A percentile compares a stretch with the other conserved stretches of the same genome.
These are phyloP conservation scores for Metschnikowia gelsemii DNA, from an alignment of 805 yeast species.

Conservation along the genomic window DNA sequence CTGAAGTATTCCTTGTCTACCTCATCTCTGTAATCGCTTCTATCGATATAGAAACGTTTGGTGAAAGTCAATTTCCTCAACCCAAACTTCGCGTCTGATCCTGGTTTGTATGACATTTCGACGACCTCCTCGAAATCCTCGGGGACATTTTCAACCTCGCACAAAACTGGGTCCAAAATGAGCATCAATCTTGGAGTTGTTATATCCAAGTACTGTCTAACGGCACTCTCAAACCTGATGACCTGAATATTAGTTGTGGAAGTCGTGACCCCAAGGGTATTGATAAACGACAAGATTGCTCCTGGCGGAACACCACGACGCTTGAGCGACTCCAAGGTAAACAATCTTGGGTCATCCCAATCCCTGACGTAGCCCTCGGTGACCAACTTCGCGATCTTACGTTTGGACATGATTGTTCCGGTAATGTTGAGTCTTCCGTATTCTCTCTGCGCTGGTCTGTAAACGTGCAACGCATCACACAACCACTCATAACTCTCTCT, in stretches of 20 bases:
- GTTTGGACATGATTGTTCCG: slow-evolving; percentile 91
- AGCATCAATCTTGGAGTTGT: slow-evolving; percentile 95
- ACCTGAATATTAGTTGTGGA: slow-evolving; percentile 89
- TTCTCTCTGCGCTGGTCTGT: slow-evolving; percentile 98
- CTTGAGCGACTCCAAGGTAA: slow-evolving; percentile 88
- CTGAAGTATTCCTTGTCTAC: slow-evolving; percentile 78
- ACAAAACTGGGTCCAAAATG: slow-evolving; percentile 81
- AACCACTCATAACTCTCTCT: slow-evolving; percentile 98
- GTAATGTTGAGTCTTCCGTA: slow-evolving; percentile 94
- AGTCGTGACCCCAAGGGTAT: slow-evolving; percentile 96
- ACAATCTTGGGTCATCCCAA: slow-evolving; percentile 98
- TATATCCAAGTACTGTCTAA: slow-evolving; percentile 83
- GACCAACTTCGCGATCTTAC: slow-evolving; percentile 93
- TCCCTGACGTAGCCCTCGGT: slow-evolving; percentile 80
- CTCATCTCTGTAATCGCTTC: slow-evolving; percentile 73
- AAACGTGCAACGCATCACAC: slow-evolving; percentile 91
- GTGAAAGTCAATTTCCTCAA: slow-evolving; percentile 68
- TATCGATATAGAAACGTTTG: slow-evolving; percentile 78
- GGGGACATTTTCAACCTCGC: slow-evolving; percentile 76
- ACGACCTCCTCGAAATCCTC: slow-evolving; percentile 71
- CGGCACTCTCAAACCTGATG: slow-evolving; percentile 82
- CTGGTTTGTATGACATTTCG: slow-evolving; percentile 88
- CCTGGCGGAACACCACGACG: slow-evolving; percentile 99
- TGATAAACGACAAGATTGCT: slow-evolving; percentile 87
- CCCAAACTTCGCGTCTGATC: slow-evolving; percentile 57